Base-by-base conservation (phyloP, 2,329 filamentous ascomycete species). In the Capronia coronata region DNA sequence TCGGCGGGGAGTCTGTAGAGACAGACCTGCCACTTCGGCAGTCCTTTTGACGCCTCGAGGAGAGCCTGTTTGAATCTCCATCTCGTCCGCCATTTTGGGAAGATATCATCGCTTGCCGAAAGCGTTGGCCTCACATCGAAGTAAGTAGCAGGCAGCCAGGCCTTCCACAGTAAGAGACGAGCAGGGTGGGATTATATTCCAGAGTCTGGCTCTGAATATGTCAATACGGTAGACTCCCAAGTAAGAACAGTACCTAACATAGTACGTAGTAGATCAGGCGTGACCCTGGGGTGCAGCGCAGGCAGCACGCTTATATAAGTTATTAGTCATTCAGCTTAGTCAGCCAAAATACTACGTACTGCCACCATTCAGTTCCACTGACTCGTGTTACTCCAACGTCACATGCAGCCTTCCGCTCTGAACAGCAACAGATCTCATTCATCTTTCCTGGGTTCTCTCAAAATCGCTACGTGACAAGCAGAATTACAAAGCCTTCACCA, bases 21-120 rank as follows among this genome's bases (percentile, higher is more conserved):
- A 57, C 43, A 66, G 54, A 14, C 65, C 63, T 44, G 62, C 59
- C 13, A 75, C 73, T 49, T 73, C 70, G 11, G 71, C 75, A 37
- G 75, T 71, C 38, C 76, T 68, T 61, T 80, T 79, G 8, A 64
- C 66, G 21, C 73, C 73, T 39, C 68, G 64, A 45, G 61, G 55
- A 44, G 65, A 63, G 1, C 49, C 45, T 8, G 48, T 19, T 56
- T 75, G 71, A 22, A 73, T 37, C 44, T 75, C 68, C 72, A 75
- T 75, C 13, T 57, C 56, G 10, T 69, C 66, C 29, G 62, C 59
- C 67, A 68, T 70, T 19, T 19, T 50, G 27, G n/a, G n/a, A 32
- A 2, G 23, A 32, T 41, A 8, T n/a, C 19, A 41, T 41, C 18
- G 19, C 14, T 13, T 32, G 13, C 13, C 6, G 29, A 11, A 6